phyloP scores from a whole-genome alignment of 2,329 filamentous ascomycete genomes.

The Penicillium sp. region DNA sequence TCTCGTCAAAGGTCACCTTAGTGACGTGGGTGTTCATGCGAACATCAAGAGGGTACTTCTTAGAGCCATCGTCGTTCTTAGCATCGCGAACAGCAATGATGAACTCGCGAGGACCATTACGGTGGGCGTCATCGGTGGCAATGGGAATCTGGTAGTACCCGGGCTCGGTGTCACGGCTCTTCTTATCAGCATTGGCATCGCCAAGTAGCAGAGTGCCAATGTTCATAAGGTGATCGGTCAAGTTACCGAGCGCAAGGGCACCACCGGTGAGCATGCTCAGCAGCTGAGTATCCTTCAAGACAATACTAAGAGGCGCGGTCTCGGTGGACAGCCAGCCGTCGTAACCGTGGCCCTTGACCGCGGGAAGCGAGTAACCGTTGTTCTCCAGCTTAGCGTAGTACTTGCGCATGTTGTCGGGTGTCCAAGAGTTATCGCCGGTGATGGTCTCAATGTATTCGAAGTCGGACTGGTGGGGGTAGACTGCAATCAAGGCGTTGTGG shows the following conservation, averaged over 20 bases:
- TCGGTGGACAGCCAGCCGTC: constrained; percentile 26
- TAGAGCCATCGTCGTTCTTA: constrained; percentile 21
- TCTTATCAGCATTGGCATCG: constrained; percentile 50
- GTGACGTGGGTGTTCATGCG: constrained; percentile 48
- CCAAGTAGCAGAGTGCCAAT: constrained; percentile 47
- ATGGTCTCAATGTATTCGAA: constrained; percentile 56
- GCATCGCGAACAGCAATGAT: constrained; percentile 29
- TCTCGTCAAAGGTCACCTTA: constrained; percentile 45
- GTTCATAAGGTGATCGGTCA: constrained; percentile 40
- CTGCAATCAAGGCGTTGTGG: constrained; percentile 60
- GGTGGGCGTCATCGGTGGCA: constrained; percentile 29
- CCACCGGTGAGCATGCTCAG: constrained; percentile 52
- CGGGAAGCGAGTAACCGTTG: constrained; percentile 49
- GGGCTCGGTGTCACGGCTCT: constrained; percentile 45
- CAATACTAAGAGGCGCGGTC: constrained; percentile 45
- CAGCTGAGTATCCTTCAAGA: constrained; percentile 53
- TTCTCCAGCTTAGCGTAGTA: constrained; percentile 55
- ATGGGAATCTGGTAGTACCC: constrained; percentile 60
- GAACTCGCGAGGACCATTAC: constrained; percentile 41
- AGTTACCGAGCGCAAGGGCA: constrained; percentile 50
- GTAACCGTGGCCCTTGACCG: constrained; percentile 44
- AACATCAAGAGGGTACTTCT: constrained; percentile 56
- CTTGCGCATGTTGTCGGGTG: constrained; percentile 55
- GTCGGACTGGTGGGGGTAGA: constrained; percentile 59
- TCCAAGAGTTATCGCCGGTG: constrained; percentile 61